Evolutionary conservation across 495 filamentous ascomycete species (phyloP).

Genomic region (Clavariopsis aquatica): DNA sequence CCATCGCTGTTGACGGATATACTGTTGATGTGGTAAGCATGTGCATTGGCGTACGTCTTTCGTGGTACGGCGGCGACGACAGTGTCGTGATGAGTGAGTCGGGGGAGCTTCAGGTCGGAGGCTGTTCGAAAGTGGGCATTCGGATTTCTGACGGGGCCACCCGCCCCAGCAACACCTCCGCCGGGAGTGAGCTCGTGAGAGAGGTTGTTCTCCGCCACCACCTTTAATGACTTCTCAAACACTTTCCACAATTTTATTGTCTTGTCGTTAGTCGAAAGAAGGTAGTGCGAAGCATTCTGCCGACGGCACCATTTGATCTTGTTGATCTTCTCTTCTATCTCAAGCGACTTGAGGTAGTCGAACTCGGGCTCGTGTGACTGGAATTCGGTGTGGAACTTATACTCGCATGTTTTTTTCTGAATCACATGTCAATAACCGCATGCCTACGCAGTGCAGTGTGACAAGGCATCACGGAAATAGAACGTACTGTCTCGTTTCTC

Average conservation of each 20-base stretch:
- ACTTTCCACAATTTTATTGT: constrained; percentile 99
- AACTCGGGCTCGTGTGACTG: constrained; percentile 99
- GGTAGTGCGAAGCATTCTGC: constrained; percentile 97
- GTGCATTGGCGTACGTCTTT: constrained; percentile 95
- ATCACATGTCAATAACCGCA: constrained; percentile 1
- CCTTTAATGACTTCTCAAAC: constrained; percentile 97
- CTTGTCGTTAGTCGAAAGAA: constrained; percentile 98
- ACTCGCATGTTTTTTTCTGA: constrained; percentile 99
- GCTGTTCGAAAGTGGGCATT: constrained; percentile 75
- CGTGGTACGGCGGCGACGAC: constrained; percentile 95
- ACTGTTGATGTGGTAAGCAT: constrained; percentile 99
- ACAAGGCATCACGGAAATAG: neutral
- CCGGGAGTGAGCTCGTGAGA: constrained; percentile 89
- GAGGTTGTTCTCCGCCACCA: constrained; percentile 97
- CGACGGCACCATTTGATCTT: constrained; percentile 99
- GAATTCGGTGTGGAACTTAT: constrained; percentile 99
- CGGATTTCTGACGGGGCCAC: constrained; percentile 67
- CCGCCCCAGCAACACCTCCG: constrained; percentile 70
- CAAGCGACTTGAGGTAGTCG: constrained; percentile 97
- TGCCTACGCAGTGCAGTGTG: neutral
- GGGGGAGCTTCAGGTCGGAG: constrained; percentile 84
- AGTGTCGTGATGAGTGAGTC: constrained; percentile 96
- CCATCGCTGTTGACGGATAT: constrained; percentile 99
- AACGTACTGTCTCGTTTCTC: constrained; percentile 89
- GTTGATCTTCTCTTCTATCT: constrained; percentile 99